These are phyloP conservation scores for Coemansia sp. DNA, from an alignment of 192 early-diverging fungal species.

Conservation along the genomic window DNA sequence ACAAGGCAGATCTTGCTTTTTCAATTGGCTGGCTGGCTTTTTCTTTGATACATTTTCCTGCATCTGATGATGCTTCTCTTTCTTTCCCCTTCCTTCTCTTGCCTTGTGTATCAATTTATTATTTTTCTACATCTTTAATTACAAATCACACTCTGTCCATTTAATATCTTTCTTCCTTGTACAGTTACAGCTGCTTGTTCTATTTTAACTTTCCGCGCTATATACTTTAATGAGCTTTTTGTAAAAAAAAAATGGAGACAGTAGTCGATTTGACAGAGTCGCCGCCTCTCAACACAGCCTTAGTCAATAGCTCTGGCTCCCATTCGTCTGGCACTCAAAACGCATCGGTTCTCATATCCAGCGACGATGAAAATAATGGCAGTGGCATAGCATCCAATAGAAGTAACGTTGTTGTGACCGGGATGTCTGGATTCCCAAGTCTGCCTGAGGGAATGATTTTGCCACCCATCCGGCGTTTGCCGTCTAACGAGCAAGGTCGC, in stretches of 20 bases:
- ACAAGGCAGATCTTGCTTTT: no score
- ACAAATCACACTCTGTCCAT: neutral
- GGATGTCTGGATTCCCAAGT: conserved; percentile 13
- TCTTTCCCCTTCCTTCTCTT: neutral
- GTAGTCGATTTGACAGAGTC: conserved; percentile 42
- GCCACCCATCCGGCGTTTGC: conserved; percentile 24
- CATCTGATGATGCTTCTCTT: neutral
- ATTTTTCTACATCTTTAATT: neutral
- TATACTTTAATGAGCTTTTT: neutral
- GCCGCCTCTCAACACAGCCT: conserved; percentile 8
- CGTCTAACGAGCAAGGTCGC: conserved; percentile 19
- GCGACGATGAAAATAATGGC: conserved; percentile 30
- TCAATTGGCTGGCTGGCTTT: no score
- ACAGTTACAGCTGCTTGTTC: neutral
- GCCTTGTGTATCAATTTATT: neutral
- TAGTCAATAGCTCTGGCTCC: neutral
- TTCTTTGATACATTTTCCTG: neutral
- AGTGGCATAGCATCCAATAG: conserved; percentile 7
- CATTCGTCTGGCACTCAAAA: neutral
- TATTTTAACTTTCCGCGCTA: neutral
- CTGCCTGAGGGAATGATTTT: conserved; percentile 32
- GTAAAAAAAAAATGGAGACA: conserved; percentile 21
- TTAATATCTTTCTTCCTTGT: neutral
- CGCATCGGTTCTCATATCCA: conserved; percentile 21
- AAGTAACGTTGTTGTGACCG: neutral